phyloP scores from a whole-genome alignment of 2,329 filamentous ascomycete species.

The Arthrinium puccinioides region DNA sequence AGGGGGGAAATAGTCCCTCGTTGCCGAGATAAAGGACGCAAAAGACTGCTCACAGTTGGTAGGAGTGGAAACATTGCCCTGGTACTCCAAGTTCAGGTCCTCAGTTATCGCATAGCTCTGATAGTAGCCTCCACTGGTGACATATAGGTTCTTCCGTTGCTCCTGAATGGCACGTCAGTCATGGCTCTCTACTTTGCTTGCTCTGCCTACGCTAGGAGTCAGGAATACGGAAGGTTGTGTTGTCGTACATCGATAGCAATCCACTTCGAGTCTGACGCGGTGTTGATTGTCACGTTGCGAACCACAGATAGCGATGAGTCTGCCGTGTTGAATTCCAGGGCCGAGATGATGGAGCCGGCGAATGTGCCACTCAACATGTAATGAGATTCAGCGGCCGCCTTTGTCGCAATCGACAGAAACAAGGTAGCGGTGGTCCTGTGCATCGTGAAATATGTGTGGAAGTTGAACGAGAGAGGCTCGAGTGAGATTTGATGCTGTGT shows the following conservation, averaged over 20 bases:
- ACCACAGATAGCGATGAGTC: constrained; percentile 12
- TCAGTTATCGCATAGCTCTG: constrained; percentile 12
- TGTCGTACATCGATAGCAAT: constrained; percentile 17
- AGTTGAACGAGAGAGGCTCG: too few relatives aligned
- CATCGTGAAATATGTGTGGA: too few relatives aligned
- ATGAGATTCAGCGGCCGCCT: too few relatives aligned
- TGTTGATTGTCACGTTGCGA: constrained; percentile 13
- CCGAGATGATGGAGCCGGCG: constrained; percentile 7
- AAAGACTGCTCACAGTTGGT: constrained; percentile 5
- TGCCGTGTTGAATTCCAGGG: constrained; percentile 23
- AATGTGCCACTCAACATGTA: constrained; percentile 11
- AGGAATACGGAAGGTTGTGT: too few relatives aligned
- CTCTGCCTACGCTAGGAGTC: too few relatives aligned
- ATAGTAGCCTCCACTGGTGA: constrained; percentile 9
- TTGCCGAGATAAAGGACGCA: too few relatives aligned
- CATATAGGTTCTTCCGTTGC: constrained; percentile 11
- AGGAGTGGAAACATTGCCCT: constrained; percentile 8
- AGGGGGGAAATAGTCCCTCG: too few relatives aligned
- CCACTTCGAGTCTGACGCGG: constrained; percentile 9
- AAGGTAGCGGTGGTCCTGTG: too few relatives aligned
- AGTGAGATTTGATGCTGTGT: too few relatives aligned
- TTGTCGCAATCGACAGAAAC: too few relatives aligned
- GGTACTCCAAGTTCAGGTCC: constrained; percentile 9
- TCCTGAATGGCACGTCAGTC: too few relatives aligned
- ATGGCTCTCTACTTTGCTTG: too few relatives aligned